phyloP scores from a whole-genome alignment of 1,284 basidiomycete genomes.

The Malassezia pachydermatis region DNA sequence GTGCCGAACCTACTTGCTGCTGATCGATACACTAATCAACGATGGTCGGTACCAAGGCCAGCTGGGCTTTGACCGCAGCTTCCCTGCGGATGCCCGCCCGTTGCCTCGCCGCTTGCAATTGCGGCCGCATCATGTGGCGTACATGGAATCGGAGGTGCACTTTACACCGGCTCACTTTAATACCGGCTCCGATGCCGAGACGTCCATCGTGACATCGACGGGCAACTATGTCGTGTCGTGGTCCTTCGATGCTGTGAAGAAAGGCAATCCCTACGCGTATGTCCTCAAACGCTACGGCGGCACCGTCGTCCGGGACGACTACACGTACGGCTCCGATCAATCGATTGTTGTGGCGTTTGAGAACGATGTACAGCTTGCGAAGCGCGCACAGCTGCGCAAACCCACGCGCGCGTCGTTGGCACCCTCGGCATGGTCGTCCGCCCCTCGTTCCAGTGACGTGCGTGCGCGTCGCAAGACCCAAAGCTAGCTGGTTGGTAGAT shows the following conservation, averaged over 20 bases:
- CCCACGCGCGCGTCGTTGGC: conserved; percentile 57
- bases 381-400: conserved; percentile 79
- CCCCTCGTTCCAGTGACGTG: conserved; percentile 1
- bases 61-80: conserved; percentile 84
- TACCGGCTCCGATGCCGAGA: conserved; percentile 66
- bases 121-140: conserved; percentile 82
- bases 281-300: conserved; percentile 69
- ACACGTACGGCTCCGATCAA: conserved; percentile 64
- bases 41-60: conserved; percentile 76
- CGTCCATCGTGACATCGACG: conserved; percentile 88
- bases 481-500: too few relatives aligned
- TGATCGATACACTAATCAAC: conserved; percentile 91
- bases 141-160: conserved; percentile 77
- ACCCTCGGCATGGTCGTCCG: not conserved
- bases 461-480: conserved; percentile 7
- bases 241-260: conserved; percentile 93
- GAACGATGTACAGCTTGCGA: conserved; percentile 84
- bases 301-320: conserved; percentile 31
- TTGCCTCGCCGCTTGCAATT: conserved; percentile 79
- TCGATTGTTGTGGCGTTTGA: conserved; percentile 86
- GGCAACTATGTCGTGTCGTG: conserved; percentile 73
- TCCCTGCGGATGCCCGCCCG: conserved; percentile 88
- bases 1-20: conserved; percentile 81
- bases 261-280: conserved; percentile 77
- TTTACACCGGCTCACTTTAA: conserved; percentile 95